Percentiles rank a stretch among this genome's conserved stretches.
Evolutionary conservation across 192 early-diverging fungal species (phyloP).

Genomic region (Gamsiella multidivaricata): DNA sequence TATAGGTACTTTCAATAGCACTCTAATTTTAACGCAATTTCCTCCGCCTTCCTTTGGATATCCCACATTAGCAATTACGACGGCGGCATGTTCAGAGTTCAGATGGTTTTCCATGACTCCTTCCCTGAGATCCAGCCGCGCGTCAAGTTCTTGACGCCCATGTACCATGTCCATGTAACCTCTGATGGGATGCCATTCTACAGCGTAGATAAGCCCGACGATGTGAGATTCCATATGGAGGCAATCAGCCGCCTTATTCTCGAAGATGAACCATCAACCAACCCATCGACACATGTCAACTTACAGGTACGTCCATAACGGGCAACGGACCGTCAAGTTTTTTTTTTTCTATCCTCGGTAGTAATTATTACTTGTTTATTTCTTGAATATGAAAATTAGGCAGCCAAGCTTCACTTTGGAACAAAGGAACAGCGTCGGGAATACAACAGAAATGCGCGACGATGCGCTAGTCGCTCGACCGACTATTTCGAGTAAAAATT

Average conservation of each 20-base stretch:
- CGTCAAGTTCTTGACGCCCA: slow-evolving; percentile 64
- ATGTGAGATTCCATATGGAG: slow-evolving; percentile 64
- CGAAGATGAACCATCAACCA: slow-evolving; percentile 51
- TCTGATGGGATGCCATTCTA: slow-evolving; percentile 68
- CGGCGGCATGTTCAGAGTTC: slow-evolving; percentile 66
- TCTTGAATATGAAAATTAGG: background rate
- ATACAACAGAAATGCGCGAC: slow-evolving; percentile 48
- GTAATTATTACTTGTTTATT: background rate
- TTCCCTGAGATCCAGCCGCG: slow-evolving; percentile 68
- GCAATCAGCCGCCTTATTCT: slow-evolving; percentile 57
- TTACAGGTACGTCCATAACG: slow-evolving; percentile 20
- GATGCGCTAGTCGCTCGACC: slow-evolving; percentile 46
- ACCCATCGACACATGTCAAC: slow-evolving; percentile 51
- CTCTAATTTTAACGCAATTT: no score
- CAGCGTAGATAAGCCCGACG: slow-evolving; percentile 63
- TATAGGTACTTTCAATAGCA: no score
- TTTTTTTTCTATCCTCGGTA: background rate
- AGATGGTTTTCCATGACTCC: slow-evolving; percentile 65
- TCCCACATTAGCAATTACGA: slow-evolving; percentile 65
- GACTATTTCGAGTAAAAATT: slow-evolving; percentile 51
- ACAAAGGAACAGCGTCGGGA: slow-evolving; percentile 53
- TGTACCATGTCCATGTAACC: slow-evolving; percentile 72
- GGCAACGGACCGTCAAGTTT: background rate
- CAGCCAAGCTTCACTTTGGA: slow-evolving; percentile 43
- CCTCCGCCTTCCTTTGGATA: no score